Evolutionary conservation across 306 rosid species (phyloP).

Genomic region (Casuarina cunninghamiana): DNA sequence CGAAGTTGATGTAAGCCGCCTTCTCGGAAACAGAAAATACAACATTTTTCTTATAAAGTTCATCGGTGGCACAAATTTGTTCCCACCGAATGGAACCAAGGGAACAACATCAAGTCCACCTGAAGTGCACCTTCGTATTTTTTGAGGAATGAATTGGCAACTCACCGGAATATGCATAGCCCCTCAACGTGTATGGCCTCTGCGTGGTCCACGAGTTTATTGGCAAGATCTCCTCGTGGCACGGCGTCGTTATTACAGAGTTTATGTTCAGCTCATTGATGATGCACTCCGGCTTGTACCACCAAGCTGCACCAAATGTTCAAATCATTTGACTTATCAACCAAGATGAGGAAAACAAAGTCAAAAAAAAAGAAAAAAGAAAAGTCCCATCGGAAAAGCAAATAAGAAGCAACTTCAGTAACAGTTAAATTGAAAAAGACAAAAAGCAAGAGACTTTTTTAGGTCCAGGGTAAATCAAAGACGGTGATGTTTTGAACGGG

Average conservation of each 20-base stretch:
- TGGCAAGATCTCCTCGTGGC: slow-evolving; percentile 77
- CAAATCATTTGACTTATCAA: too few relatives aligned
- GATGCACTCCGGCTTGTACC: slow-evolving; percentile 82
- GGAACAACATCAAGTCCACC: not conserved
- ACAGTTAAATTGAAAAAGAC: too few relatives aligned
- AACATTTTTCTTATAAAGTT: not conserved
- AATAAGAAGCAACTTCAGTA: not conserved
- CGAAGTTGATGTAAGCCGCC: not conserved
- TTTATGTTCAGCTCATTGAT: slow-evolving; percentile 85
- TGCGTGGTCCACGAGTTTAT: slow-evolving; percentile 75
- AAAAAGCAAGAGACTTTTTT: too few relatives aligned
- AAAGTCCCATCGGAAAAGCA: too few relatives aligned
- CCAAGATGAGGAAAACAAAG: too few relatives aligned
- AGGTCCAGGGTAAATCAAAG: too few relatives aligned
- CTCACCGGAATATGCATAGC: slow-evolving; percentile 90
- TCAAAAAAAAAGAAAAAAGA: not conserved
- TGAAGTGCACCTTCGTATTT: not conserved
- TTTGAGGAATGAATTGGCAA: not conserved
- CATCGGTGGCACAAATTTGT: not conserved
- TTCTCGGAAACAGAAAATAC: not conserved
- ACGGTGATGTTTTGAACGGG: not conserved
- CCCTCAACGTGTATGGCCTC: slow-evolving; percentile 59
- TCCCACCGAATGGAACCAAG: not conserved
- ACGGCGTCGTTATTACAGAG: slow-evolving; percentile 84
- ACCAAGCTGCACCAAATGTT: slow-evolving; percentile 61